Evolutionary conservation across 2,329 filamentous ascomycete species (phyloP), one percentile per base, ranked within the genome.

Genomic region (Triangularia setosa): DNA sequence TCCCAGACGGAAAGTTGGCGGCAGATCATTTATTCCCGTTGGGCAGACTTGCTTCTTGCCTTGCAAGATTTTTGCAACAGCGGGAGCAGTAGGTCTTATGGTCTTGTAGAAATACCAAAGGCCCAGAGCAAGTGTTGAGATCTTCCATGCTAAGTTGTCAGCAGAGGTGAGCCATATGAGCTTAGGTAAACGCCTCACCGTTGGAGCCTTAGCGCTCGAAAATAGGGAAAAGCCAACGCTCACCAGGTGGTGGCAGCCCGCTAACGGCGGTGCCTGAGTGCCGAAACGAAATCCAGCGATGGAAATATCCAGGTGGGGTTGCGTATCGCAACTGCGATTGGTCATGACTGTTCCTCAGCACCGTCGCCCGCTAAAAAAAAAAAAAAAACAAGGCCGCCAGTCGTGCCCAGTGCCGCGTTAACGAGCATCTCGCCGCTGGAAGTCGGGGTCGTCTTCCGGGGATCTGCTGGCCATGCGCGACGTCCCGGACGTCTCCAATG

Each of bases 381-480:
- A n/a, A n/a, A n/a, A n/a, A n/a, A n/a, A n/a, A n/a, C n/a, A n/a
- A n/a, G n/a, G n/a, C n/a, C n/a, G n/a, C n/a, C n/a, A n/a, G n/a
- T 48, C 5, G 40, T n/a, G 21, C n/a, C 40, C 40, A 48, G 40
- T 48, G 40, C 40, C 40, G 40, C 40, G 21, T 48, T 48, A 48
- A 48, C 40, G n/a, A 48, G 21, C 40, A 48, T 21, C 16, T 48
- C 40, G 40, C 40, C n/a, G 40, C 40, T 48, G 40, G 40, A 18
- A 55, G 23, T 55, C 52, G 52, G 52, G 52, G 25, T 24, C 52
- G 21, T 55, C 21, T 55, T 27, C 52, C 24, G n/a, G 52, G 58
- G 58, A 44, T 60, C 58, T 60, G 33, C 58, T 60, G 25, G 58
- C 58, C 40, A 44, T 48, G 30, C 35, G 35, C 35, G 18, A 48